These are phyloP conservation scores for Chrysanthemum lavandulifolium DNA, from an alignment of 129 eudicot genomes.

Conservation along the genomic window DNA sequence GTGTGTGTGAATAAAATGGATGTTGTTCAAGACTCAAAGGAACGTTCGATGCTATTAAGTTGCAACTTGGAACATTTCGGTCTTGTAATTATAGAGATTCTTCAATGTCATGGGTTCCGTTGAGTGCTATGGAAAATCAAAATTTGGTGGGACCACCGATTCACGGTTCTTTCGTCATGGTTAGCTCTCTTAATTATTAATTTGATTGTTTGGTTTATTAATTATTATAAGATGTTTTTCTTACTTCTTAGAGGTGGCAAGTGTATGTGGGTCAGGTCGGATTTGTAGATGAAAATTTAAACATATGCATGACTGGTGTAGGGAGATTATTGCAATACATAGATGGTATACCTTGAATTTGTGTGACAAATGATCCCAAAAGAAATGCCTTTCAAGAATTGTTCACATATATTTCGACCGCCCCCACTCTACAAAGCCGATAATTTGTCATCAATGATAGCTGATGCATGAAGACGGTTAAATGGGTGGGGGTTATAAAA, in stretches of 20 bases:
- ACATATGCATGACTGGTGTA: no score
- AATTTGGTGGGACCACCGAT: constrained; percentile 72
- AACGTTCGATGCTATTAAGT: constrained; percentile 64
- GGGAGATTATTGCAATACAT: no score
- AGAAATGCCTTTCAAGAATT: no score
- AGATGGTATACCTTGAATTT: no score
- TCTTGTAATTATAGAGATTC: constrained; percentile 81
- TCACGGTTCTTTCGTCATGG: constrained; percentile 71
- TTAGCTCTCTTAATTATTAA: constrained; percentile 32
- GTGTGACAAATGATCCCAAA: no score
- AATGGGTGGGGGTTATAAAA: no score
- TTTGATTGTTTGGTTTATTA: background rate
- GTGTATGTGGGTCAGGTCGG: background rate
- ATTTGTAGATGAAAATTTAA: no score
- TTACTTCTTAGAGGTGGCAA: background rate
- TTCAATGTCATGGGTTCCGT: constrained; percentile 70
- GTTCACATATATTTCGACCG: no score
- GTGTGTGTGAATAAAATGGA: constrained; percentile 92
- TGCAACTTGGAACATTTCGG: constrained; percentile 71
- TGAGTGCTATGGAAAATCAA: constrained; percentile 96
- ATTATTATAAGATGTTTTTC: background rate
- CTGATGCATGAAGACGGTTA: no score
- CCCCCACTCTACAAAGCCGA: no score
- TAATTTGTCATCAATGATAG: no score
- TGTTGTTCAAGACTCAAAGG: constrained; percentile 69